Conservation (phyloP, 2,329 filamentous ascomycete genomes). For the Spiromastix sp. region DNA sequence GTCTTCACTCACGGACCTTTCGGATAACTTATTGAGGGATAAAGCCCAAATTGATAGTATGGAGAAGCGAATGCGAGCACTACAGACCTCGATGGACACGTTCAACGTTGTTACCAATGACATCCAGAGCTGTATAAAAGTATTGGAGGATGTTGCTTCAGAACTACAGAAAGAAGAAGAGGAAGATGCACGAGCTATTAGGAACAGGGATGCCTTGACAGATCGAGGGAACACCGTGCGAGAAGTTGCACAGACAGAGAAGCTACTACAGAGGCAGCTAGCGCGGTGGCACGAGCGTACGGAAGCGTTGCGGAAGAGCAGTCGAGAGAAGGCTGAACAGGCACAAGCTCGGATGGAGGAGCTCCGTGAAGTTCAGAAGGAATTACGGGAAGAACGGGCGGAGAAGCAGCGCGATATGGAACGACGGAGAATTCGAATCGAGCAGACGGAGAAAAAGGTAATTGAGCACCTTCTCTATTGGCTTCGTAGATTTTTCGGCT, state of each 20-base stretch:
- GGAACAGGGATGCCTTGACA: slow-evolving; percentile 76
- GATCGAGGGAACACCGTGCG: slow-evolving; percentile 82
- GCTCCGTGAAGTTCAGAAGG: slow-evolving; percentile 66
- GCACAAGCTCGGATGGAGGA: slow-evolving; percentile 88
- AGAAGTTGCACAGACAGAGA: slow-evolving; percentile 83
- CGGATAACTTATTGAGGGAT: slow-evolving; percentile 64
- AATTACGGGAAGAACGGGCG: slow-evolving; percentile 70
- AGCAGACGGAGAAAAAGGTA: slow-evolving; percentile 98
- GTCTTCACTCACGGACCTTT: slow-evolving; percentile 68
- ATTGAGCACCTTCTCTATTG: slow-evolving; percentile 15
- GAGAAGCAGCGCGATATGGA: slow-evolving; percentile 91
- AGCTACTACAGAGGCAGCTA: slow-evolving; percentile 71
- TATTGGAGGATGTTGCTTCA: slow-evolving; percentile 76
- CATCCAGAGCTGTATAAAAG: slow-evolving; percentile 75
- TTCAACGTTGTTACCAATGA: slow-evolving; percentile 77
- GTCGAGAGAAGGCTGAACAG: slow-evolving; percentile 66
- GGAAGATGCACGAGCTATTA: slow-evolving; percentile 66
- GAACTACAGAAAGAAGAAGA: slow-evolving; percentile 89
- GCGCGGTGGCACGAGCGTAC: slow-evolving; percentile 79
- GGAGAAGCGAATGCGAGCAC: slow-evolving; percentile 74
- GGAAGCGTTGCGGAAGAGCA: slow-evolving; percentile 69
- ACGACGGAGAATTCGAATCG: slow-evolving; percentile 79
- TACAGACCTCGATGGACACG: slow-evolving; percentile 86
- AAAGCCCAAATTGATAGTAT: slow-evolving; percentile 78
- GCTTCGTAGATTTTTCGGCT: slow-evolving; percentile 13